Conservation (phyloP, 495 filamentous ascomycete species). For the Parathielavia hyrcaniae region DNA sequence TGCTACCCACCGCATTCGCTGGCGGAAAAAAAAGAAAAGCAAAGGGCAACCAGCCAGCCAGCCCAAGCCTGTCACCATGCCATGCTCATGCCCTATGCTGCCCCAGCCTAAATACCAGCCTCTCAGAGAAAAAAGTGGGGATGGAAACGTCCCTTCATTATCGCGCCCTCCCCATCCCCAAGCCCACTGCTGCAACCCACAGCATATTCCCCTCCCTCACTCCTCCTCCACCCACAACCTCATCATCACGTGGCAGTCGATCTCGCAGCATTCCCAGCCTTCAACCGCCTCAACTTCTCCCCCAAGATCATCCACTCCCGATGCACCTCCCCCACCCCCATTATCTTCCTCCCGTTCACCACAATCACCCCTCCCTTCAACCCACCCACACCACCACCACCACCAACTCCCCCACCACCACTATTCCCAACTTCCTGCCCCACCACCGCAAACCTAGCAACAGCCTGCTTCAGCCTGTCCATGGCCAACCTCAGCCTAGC, state of each 20-base stretch:
- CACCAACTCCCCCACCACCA: not conserved
- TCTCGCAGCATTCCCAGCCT: not conserved
- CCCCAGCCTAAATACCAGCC: too few relatives aligned
- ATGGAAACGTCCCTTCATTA: too few relatives aligned
- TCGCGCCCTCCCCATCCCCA: too few relatives aligned
- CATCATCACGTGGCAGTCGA: too few relatives aligned
- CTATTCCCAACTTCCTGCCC: not conserved
- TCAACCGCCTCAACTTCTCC: constrained; percentile 15
- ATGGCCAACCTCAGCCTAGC: constrained; percentile 26
- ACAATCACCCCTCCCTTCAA: not conserved
- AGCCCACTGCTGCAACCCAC: too few relatives aligned
- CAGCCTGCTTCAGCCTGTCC: constrained; percentile 15
- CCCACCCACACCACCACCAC: not conserved
- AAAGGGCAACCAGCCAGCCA: too few relatives aligned
- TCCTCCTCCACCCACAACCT: not conserved
- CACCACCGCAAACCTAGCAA: not conserved
- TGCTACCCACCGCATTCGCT: too few relatives aligned
- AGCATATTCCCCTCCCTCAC: not conserved
- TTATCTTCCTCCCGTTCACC: not conserved
- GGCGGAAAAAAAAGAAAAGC: too few relatives aligned
- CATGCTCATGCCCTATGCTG: too few relatives aligned
- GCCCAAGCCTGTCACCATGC: too few relatives aligned
- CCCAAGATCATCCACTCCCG: constrained; percentile 1
- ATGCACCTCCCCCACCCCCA: not conserved
- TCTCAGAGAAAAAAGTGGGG: too few relatives aligned